Percentiles rank a stretch among this genome's conserved stretches.
phyloP scores from a whole-genome alignment of 2,329 filamentous ascomycete genomes.

The Xylariaceae sp. region DNA sequence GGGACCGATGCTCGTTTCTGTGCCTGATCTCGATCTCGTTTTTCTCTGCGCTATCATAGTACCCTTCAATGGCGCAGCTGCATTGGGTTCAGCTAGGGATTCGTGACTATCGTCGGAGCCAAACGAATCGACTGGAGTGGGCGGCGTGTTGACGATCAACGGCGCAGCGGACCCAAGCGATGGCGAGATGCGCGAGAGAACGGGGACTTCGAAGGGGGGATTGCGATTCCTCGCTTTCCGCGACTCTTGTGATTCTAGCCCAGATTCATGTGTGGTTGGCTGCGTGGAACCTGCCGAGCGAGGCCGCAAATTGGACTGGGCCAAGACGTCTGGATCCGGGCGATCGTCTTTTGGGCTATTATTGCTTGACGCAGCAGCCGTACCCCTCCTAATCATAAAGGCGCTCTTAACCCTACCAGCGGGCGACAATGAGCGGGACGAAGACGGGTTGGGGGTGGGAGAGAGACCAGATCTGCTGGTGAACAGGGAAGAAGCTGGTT shows the following conservation, averaged over 20 bases:
- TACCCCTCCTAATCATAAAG: slow-evolving; percentile 54
- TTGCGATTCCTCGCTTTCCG: slow-evolving; percentile 23
- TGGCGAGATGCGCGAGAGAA: slow-evolving; percentile 45
- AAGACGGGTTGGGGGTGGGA: slow-evolving; percentile 39
- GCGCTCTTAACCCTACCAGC: slow-evolving; percentile 66
- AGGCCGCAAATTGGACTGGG: slow-evolving; percentile 18
- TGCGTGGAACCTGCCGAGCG: slow-evolving; percentile 22
- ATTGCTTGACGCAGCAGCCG: slow-evolving; percentile 42
- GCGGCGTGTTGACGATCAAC: slow-evolving; percentile 60
- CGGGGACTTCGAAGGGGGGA: slow-evolving; percentile 23
- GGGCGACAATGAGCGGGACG: slow-evolving; percentile 61
- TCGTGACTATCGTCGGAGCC: slow-evolving; percentile 19
- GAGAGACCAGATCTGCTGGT: slow-evolving; percentile 37
- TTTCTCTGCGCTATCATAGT: slow-evolving; percentile 65
- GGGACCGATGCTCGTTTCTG: slow-evolving; percentile 52
- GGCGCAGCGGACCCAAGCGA: slow-evolving; percentile 41
- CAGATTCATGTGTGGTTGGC: slow-evolving; percentile 22
- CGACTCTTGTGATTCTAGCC: slow-evolving; percentile 20
- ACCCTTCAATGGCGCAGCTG: slow-evolving; percentile 57
- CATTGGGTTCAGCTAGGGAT: slow-evolving; percentile 40
- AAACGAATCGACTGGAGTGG: slow-evolving; percentile 52
- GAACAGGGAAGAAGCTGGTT: slow-evolving; percentile 30
- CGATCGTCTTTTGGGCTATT: slow-evolving; percentile 30
- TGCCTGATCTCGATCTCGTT: slow-evolving; percentile 46
- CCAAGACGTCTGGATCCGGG: slow-evolving; percentile 21